phyloP scores from a whole-genome alignment of 495 filamentous ascomycete genomes.

The Penicillium nucicola region DNA sequence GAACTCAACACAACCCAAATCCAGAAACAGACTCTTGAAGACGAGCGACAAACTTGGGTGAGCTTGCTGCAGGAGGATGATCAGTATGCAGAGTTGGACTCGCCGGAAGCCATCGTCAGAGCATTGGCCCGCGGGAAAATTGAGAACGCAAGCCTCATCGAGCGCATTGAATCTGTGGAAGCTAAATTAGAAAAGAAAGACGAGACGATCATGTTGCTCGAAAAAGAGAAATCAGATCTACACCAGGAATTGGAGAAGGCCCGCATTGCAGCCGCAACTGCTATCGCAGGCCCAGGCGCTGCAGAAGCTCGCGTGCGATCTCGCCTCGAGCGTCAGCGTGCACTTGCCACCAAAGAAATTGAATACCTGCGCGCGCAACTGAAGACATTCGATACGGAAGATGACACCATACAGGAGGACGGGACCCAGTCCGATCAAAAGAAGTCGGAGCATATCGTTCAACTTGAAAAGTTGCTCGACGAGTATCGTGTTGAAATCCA shows the following conservation, averaged over 20 bases:
- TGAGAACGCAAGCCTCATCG: conserved; percentile 71
- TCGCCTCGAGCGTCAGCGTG: conserved; percentile 80
- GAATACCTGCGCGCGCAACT: conserved; percentile 91
- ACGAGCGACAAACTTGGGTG: conserved; percentile 82
- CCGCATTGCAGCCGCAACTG: conserved; percentile 34
- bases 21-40: conserved; percentile 82
- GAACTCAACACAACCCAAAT: conserved; percentile 75
- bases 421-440: conserved; percentile 69
- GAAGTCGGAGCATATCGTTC: conserved; percentile 70
- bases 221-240: conserved; percentile 61
- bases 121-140: conserved; percentile 79
- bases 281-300: conserved; percentile 34
- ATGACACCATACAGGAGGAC: conserved; percentile 71
- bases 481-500: conserved; percentile 83
- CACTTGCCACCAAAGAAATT: conserved; percentile 83
- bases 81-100: conserved; percentile 69
- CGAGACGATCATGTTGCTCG: conserved; percentile 66
- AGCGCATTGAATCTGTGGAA: conserved; percentile 71
- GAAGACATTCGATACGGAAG: conserved; percentile 87
- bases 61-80: conserved; percentile 74
- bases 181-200: conserved; percentile 82
- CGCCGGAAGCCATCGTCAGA: conserved; percentile 82
- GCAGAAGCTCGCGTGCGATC: conserved; percentile 56
- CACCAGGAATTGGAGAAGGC: conserved; percentile 67
- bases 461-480: conserved; percentile 83